These are phyloP conservation scores for Cryptosporidium meleagridis DNA, from an alignment of 169 alveolate genomes.

Conservation along the genomic window DNA sequence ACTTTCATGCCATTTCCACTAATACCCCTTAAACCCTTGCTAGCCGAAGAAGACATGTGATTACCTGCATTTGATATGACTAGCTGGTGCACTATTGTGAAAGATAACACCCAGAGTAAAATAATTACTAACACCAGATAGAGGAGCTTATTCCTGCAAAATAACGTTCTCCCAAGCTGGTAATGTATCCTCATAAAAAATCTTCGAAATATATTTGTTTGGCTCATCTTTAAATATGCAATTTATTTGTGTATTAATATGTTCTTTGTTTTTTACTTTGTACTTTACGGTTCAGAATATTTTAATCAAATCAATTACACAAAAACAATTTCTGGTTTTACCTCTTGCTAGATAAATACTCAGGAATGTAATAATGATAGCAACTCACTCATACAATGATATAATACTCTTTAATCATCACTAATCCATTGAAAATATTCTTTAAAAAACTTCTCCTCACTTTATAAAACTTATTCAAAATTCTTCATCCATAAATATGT, in stretches of 20 bases:
- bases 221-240: neutral
- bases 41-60: neutral
- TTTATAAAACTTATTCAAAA: neutral
- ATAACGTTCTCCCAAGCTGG: conserved; percentile 2
- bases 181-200: conserved; percentile 10
- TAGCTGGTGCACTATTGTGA: conserved; percentile 31
- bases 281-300: neutral
- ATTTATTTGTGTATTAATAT: neutral
- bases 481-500: neutral
- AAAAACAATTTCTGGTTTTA: neutral
- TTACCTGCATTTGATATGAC: conserved; percentile 6
- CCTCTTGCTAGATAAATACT: neutral
- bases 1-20: neutral
- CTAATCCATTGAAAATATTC: neutral
- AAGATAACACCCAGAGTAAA: conserved; percentile 27
- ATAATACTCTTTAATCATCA: neutral
- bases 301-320: neutral
- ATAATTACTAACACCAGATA: conserved; percentile 1
- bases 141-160: conserved; percentile 18
- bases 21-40: neutral
- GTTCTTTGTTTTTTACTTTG: neutral
- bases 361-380: neutral
- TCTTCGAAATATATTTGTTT: neutral
- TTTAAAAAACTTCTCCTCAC: neutral
- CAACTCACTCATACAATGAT: neutral